Base-by-base conservation (phyloP, 2,329 filamentous ascomycete genomes). In the Pseudopyricularia javanii region DNA sequence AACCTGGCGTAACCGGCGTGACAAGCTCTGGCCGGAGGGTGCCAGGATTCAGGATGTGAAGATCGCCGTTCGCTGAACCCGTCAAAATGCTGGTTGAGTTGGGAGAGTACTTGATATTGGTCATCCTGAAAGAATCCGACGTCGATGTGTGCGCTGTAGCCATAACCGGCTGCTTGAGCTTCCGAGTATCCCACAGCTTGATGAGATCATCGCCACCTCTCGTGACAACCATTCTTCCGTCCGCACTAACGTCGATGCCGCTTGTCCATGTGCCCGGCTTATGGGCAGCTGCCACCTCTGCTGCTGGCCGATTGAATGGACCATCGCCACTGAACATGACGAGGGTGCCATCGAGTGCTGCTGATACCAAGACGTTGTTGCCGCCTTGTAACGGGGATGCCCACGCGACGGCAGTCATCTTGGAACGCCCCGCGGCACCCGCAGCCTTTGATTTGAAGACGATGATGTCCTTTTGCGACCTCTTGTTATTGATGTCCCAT, bases 131-230 rank as follows among this genome's bases (percentile, higher is more conserved):
- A 61, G 90, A 83, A 54, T 84, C 82, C 1, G 89, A 91, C 14
- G 88, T 95, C 1, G 91, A 95, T 1, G 79, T 69, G 66, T 95
- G 90, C 6, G 83, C 72, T 15, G 88, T 81, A 1, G 83, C 87
- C 49, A 89, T 88, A 14, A 98, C 78, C 4, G 93, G 89, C 54
- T 85, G 76, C 65, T 93, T 97, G 74, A 98, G 95, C 63, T 96
- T 97, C 54, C 93, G 82, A 3, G 85, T 94, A 65, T 98, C 93
- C 93, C 93, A 98, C 2, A 96, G 76, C 70, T 97, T 97, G 68
- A 98, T 91, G 2, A 86, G 78, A 63, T 94, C 82, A 67, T 98
- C 93, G 50, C 91, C 91, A 53, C 93, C 93, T 59, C 90, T 78
- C 1, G 90, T 95, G 7, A 96, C 85, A 3, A 97, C 82, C 71